These are phyloP conservation scores for Mortierella sp. DNA, from an alignment of 371 early-diverging fungal species.

Conservation along the genomic window DNA sequence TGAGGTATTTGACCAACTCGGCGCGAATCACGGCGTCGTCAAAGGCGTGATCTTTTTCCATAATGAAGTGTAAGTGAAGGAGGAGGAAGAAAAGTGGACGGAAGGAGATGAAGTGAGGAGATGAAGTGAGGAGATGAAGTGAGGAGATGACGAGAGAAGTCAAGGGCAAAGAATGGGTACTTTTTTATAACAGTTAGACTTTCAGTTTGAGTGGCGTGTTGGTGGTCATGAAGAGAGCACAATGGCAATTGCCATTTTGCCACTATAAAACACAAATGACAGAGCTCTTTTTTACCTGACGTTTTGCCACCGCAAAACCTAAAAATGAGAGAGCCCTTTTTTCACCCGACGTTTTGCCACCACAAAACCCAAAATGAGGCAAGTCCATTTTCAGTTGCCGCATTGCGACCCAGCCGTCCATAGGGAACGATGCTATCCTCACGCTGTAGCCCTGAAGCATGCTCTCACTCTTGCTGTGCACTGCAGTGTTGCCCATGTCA, in stretches of 20 bases:
- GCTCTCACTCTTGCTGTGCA: no score
- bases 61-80: not conserved
- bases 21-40: slow-evolving; percentile 21
- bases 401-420: no score
- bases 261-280: not conserved
- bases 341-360: not conserved
- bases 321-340: not conserved
- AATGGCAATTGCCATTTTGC: not conserved
- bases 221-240: not conserved
- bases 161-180: not conserved
- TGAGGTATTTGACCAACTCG: slow-evolving; percentile 17
- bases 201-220: not conserved
- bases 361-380: not conserved
- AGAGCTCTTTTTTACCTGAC: not conserved
- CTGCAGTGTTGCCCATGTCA: no score
- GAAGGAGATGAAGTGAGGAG: not conserved
- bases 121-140: not conserved
- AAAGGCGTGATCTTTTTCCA: slow-evolving; percentile 29
- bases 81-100: not conserved
- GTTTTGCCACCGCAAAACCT: not conserved
- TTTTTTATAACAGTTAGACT: not conserved
- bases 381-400: not conserved
- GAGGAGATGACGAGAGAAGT: not conserved
- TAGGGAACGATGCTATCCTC: no score
- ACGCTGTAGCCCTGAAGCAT: no score